Evolutionary conservation across 2,329 filamentous ascomycete genomes (phyloP), one percentile per base, ranked within the genome.

Genomic region (Xylariales sp.): DNA sequence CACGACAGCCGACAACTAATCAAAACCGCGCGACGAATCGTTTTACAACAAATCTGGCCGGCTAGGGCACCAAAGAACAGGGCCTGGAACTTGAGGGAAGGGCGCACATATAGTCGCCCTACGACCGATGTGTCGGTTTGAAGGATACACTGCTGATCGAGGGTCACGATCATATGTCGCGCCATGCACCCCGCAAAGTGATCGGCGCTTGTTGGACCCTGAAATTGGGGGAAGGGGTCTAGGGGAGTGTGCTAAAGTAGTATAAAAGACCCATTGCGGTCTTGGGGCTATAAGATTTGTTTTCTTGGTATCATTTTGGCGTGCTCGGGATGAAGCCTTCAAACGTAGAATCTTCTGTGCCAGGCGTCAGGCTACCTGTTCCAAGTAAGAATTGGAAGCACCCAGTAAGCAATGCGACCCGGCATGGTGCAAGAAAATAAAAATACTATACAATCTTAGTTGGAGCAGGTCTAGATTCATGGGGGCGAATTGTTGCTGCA

Each of bases 121-220:
- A 53, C 43, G 56, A 52, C 61, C 43, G n/a, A 18, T 50, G 52
- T 10, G 34, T 55, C 43, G 61, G 59, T 52, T 57, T 45, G 58
- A 60, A 18, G 58, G 61, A 8, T 45, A 46, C 28, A 63, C 45
- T 32, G 23, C 39, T 56, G 50, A 32, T 65, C 34, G 28, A 60
- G 49, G 28, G 14, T 46, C 60, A 36, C 53, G 63, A 53, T 62
- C 55, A 48, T 43, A 52, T 32, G 52, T 56, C 45, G 48, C 39
- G 52, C 56, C 23, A 67, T 70, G 68, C 64, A 68, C 68, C 68
- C 68, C 68, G 55, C 68, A 68, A 55, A 55, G 60, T 56, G 68
- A 70, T 70, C 68, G 65, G 52, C 68, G 59, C 46, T 48, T 58
- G 45, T 23, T 62, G 50, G 62, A 64, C 61, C 68, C 62, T 62